A percentile compares a stretch with the other conserved stretches of the same genome.
These are phyloP conservation scores for Calcarisporium arbuscula DNA, from an alignment of 2,329 filamentous ascomycete species.

Conservation along the genomic window DNA sequence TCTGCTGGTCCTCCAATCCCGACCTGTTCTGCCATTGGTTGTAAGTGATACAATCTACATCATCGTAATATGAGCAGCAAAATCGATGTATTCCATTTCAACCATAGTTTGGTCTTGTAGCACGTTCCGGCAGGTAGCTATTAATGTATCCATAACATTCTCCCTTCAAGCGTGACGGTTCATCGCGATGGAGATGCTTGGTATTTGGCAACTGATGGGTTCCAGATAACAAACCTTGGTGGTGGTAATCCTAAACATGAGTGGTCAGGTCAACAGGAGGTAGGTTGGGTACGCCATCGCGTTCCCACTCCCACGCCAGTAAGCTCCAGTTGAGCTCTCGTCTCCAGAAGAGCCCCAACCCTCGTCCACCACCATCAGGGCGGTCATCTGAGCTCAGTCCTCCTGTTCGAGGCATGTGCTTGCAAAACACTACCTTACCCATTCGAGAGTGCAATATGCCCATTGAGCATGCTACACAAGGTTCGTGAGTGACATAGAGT, in stretches of 20 bases:
- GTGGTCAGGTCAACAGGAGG: slow-evolving; percentile 39
- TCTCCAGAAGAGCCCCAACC: slow-evolving; percentile 64
- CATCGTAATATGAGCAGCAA: neutral
- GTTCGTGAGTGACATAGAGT: slow-evolving; percentile 91
- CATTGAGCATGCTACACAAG: slow-evolving; percentile 96
- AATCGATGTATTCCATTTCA: too few relatives aligned
- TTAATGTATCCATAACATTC: too few relatives aligned
- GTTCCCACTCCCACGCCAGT: slow-evolving; percentile 71
- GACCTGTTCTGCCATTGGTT: slow-evolving; percentile 15
- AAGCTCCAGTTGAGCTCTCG: slow-evolving; percentile 83
- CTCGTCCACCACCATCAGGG: slow-evolving; percentile 48
- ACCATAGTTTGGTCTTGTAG: too few relatives aligned
- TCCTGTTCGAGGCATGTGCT: slow-evolving; percentile 73
- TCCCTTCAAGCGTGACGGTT: too few relatives aligned
- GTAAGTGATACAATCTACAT: slow-evolving; percentile 12
- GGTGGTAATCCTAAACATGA: slow-evolving; percentile 43
- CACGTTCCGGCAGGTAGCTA: too few relatives aligned
- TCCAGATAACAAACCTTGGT: slow-evolving; percentile 30
- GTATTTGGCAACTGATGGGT: slow-evolving; percentile 17
- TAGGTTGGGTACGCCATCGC: slow-evolving; percentile 31
- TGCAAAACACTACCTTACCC: slow-evolving; percentile 73
- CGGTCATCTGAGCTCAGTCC: slow-evolving; percentile 74
- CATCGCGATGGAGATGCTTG: too few relatives aligned
- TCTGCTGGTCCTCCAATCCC: slow-evolving; percentile 31
- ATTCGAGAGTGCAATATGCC: slow-evolving; percentile 91